Percentiles rank a stretch among this genome's conserved stretches.
Evolutionary conservation across 352 stramenopile species (phyloP).

Genomic region (Phytopythium delawarense): DNA sequence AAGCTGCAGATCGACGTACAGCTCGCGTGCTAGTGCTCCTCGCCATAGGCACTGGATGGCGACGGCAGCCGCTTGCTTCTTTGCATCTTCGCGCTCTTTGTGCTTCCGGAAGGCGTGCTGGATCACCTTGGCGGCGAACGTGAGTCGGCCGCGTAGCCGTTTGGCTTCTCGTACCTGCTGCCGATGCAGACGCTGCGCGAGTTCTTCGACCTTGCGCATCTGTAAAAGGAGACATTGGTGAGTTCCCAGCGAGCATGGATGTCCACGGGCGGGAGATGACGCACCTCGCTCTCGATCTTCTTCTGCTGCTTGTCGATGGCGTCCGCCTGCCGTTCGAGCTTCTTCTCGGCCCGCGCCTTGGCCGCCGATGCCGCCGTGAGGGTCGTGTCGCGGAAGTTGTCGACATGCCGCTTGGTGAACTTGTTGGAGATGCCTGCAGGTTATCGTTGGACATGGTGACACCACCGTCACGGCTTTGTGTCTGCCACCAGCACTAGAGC

Average conservation of each 20-base stretch:
- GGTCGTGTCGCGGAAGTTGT: conserved; percentile 74
- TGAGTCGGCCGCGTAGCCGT: conserved; percentile 47
- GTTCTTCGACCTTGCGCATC: conserved; percentile 77
- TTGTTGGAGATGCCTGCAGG: conserved; percentile 74
- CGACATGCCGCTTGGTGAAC: conserved; percentile 69
- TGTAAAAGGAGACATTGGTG: conserved; percentile 9
- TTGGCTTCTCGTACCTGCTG: conserved; percentile 66
- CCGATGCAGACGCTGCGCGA: conserved; percentile 58
- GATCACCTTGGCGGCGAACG: conserved; percentile 44
- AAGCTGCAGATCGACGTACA: conserved; percentile 10
- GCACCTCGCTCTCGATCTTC: conserved; percentile 73
- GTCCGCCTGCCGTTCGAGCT: conserved; percentile 54
- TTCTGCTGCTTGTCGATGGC: conserved; percentile 77
- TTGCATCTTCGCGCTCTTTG: conserved; percentile 7
- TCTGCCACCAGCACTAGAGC: neutral
- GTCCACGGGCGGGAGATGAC: neutral
- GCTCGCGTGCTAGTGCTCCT: conserved; percentile 18
- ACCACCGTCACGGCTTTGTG: neutral
- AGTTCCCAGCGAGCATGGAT: neutral
- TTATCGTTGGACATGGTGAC: neutral
- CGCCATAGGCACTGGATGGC: conserved; percentile 47
- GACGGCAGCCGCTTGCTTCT: conserved; percentile 24
- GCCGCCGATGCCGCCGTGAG: conserved; percentile 64
- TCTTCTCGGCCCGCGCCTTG: conserved; percentile 57
- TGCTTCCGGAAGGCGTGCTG: conserved; percentile 40